Conservation (phyloP, 345 rosid genomes). For the Populus nigra region DNA sequence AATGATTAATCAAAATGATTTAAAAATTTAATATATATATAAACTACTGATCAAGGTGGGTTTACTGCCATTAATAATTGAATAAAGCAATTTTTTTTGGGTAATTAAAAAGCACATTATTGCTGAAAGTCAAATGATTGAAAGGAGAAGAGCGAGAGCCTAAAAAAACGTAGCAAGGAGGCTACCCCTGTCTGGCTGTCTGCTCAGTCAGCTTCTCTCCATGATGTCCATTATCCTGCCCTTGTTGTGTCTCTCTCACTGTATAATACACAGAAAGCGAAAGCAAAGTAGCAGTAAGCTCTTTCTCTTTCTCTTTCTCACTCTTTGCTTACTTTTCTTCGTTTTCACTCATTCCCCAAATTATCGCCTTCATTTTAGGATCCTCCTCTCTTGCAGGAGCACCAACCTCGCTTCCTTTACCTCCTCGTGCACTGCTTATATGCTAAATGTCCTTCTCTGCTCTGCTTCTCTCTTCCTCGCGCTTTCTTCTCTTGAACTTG, state of each 20-base stretch:
- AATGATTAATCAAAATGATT: too few relatives aligned
- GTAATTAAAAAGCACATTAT: too few relatives aligned
- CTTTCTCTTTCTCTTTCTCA: constrained; percentile 3
- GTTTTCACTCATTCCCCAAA: constrained; percentile 37
- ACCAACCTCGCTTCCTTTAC: background rate
- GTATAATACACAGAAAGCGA: background rate
- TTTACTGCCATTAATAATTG: too few relatives aligned
- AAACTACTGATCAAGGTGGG: too few relatives aligned
- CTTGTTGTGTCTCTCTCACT: background rate
- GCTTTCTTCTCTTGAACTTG: background rate
- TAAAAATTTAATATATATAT: too few relatives aligned
- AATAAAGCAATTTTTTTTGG: too few relatives aligned
- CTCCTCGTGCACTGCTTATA: background rate
- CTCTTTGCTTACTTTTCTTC: constrained; percentile 34
- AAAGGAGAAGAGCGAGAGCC: background rate
- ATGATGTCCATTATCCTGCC: background rate
- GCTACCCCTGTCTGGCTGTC: background rate
- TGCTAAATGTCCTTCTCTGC: constrained; percentile 6
- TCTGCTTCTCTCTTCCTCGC: background rate
- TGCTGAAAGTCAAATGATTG: too few relatives aligned
- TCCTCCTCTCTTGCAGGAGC: background rate
- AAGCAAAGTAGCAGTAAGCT: background rate
- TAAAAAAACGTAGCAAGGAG: background rate
- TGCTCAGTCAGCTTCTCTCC: background rate
- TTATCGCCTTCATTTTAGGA: constrained; percentile 41